These are phyloP conservation scores for Claviceps lovelessii DNA, from an alignment of 2,329 filamentous ascomycete species.

Conservation along the genomic window DNA sequence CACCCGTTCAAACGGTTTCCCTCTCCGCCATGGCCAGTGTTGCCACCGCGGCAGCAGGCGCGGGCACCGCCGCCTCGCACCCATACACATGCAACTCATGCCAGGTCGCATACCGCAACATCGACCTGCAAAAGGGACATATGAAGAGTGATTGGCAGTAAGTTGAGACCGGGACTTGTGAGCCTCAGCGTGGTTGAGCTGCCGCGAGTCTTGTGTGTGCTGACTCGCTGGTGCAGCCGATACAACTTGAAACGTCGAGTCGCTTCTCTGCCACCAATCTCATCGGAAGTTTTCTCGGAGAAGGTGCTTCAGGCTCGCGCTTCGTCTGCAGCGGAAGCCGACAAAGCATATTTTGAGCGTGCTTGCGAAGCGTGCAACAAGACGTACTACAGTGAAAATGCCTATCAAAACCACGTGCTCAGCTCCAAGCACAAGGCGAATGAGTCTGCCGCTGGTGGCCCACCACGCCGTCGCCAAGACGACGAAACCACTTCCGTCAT, in stretches of 20 bases:
- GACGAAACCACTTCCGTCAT: conserved; percentile 71
- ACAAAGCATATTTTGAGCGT: conserved; percentile 79
- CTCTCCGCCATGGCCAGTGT: conserved; percentile 30
- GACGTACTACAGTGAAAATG: conserved; percentile 93
- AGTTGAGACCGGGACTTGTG: conserved; percentile 28
- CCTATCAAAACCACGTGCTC: conserved; percentile 79
- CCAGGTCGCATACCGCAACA: conserved; percentile 88
- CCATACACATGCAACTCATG: conserved; percentile 98
- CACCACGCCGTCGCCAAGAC: conserved; percentile 27
- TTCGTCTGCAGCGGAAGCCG: conserved; percentile 66
- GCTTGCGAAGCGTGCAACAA: conserved; percentile 71
- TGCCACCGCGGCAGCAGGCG: conserved; percentile 17
- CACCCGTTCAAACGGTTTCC: background rate
- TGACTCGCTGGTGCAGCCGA: conserved; percentile 37
- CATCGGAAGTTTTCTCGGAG: conserved; percentile 85
- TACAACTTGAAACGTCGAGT: conserved; percentile 95
- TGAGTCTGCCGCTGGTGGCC: conserved; percentile 31
- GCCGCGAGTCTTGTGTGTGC: background rate
- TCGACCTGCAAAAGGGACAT: conserved; percentile 82
- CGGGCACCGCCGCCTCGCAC: conserved; percentile 41
- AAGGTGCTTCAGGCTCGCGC: conserved; percentile 90
- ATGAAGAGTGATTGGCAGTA: conserved; percentile 99
- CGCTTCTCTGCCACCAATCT: conserved; percentile 76
- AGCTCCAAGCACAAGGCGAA: conserved; percentile 71
- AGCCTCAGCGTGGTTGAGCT: background rate